These are phyloP conservation scores for Daedaleopsis sinensis DNA, from an alignment of 768 basidiomycete genomes.

Conservation along the genomic window DNA sequence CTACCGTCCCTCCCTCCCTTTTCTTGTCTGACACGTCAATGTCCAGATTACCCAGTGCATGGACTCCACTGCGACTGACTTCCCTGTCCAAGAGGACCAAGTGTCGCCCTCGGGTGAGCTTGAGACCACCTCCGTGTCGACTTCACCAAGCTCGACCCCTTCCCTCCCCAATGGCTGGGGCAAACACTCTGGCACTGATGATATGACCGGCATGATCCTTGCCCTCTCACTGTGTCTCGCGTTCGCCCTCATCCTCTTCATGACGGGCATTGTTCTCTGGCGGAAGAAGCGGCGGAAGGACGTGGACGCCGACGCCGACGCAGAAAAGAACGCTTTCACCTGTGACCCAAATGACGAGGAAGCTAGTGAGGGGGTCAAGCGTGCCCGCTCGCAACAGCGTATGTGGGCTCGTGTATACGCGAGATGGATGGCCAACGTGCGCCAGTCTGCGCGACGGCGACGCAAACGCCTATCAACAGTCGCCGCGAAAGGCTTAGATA, in stretches of 20 bases:
- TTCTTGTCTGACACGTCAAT: slow-evolving; percentile 8
- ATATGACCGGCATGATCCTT: slow-evolving; percentile 38
- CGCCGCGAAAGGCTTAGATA: slow-evolving; percentile 13
- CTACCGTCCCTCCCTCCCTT: not conserved
- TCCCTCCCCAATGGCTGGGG: slow-evolving; percentile 28
- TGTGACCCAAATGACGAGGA: slow-evolving; percentile 44
- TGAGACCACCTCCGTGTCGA: slow-evolving; percentile 47
- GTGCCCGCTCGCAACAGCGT: slow-evolving; percentile 53
- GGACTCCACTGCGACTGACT: slow-evolving; percentile 30
- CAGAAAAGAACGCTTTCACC: slow-evolving; percentile 47
- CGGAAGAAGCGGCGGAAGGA: slow-evolving; percentile 45
- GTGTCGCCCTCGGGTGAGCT: slow-evolving; percentile 4
- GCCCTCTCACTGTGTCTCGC: slow-evolving; percentile 66
- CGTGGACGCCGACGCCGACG: slow-evolving; percentile 42
- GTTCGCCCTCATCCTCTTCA: slow-evolving; percentile 59
- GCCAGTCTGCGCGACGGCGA: slow-evolving; percentile 62
- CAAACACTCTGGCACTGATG: slow-evolving; percentile 10
- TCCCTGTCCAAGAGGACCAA: slow-evolving; percentile 57
- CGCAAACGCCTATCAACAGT: slow-evolving; percentile 29
- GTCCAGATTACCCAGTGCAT: slow-evolving; percentile 20
- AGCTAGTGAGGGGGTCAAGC: slow-evolving; percentile 35
- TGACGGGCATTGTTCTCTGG: slow-evolving; percentile 65
- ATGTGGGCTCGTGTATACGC: slow-evolving; percentile 68
- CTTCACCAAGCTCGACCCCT: slow-evolving; percentile 31
- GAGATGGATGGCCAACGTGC: slow-evolving; percentile 68